Conservation (phyloP, 306 rosid species). For the Mucuna pruriens region DNA sequence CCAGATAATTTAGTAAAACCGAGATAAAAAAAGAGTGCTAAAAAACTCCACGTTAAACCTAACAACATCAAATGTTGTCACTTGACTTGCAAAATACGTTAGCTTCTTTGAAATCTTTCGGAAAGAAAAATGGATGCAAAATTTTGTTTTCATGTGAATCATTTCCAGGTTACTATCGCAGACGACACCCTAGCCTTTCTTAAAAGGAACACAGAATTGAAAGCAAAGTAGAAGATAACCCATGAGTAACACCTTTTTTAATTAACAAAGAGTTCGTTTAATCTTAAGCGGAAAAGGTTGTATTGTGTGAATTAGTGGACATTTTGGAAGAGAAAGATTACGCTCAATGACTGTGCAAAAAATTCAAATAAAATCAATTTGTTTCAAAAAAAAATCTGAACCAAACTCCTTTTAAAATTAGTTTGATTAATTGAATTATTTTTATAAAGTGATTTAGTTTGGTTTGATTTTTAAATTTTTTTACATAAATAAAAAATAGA, state of each 20-base stretch:
- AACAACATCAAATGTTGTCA: slow-evolving; percentile 25
- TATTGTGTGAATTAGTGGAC: background rate
- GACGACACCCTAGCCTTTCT: background rate
- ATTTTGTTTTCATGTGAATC: background rate
- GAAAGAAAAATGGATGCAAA: slow-evolving; percentile 10
- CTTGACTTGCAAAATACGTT: slow-evolving; percentile 25
- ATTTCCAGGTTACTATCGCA: background rate
- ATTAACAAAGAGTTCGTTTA: background rate
- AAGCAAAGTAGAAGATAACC: background rate
- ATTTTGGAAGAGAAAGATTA: background rate
- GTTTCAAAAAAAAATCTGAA: no score
- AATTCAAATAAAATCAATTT: no score
- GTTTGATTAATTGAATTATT: no score
- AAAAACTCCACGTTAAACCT: background rate
- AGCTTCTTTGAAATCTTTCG: slow-evolving; percentile 13
- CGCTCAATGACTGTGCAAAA: no score
- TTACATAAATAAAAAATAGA: no score
- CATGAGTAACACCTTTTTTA: background rate
- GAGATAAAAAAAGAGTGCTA: background rate
- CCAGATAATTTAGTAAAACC: background rate
- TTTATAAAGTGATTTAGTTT: no score
- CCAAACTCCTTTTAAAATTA: no score
- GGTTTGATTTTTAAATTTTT: no score
- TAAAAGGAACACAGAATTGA: slow-evolving; percentile 14
- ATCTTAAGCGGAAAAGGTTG: background rate